Evolutionary conservation across 768 basidiomycete genomes (phyloP), one percentile per base, ranked within the genome.

Genomic region (Lyophyllum semitale): DNA sequence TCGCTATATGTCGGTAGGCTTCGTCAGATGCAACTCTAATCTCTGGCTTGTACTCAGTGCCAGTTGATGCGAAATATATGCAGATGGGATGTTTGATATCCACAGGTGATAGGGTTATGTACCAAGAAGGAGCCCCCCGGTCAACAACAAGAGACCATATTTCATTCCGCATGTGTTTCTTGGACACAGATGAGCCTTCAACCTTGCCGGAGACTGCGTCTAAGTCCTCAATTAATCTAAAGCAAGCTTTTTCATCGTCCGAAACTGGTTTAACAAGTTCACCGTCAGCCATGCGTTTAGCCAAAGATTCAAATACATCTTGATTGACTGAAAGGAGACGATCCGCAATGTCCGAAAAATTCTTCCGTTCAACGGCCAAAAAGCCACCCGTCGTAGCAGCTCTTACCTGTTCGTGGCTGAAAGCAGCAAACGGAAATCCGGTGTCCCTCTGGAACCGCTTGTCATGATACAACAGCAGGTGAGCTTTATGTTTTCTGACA

Each of bases 221-320:
- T 0, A 78, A 20, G 29, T 74, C 65, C 12, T 60, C 30, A 0
- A 79, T 30, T 1, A 79, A 25, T 1, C 63, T 45, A 48, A 70
- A 77, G 43, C 74, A 77, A 0, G 48, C 29, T 30, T 70, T 71
- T 55, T 78, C 76, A 5, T 35, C 66, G 0, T 71, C 63, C 3
- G 63, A 71, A n/a, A 54, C 51, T 6, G 67, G 66, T 40, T 58
- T 61, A 0, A 57, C 50, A 6, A 42, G 2, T 9, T 71, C 65
- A 3, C 68, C 70, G 1, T 60, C 52, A 12, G 49, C 17, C 50
- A 75, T 53, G 4, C 66, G 13, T 13, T 59, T 45, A 1, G 63
- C 49, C 0, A 75, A 51, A 27, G 1, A n/a, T 30, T 18, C 74
- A 1, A 73, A 51, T 7, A 67, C 61, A 37, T 18, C 15, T 18